These are phyloP conservation scores for Nannochloris sp. DNA, from an alignment of 139 green algal species.

Conservation along the genomic window DNA sequence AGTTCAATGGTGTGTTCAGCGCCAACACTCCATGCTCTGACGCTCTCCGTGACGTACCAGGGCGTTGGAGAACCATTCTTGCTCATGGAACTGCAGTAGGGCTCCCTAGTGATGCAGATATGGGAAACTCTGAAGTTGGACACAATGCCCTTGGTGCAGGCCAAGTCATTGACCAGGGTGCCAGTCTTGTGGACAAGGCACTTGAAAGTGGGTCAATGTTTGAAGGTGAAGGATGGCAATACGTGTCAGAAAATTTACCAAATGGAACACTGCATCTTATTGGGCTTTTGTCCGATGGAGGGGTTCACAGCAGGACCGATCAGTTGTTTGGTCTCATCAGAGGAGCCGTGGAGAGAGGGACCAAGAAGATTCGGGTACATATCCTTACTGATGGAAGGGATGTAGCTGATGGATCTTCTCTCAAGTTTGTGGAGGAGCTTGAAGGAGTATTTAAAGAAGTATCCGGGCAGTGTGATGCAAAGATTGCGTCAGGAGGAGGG, in stretches of 20 bases:
- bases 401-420: conserved; percentile 74
- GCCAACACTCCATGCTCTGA: conserved; percentile 69
- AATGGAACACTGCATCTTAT: conserved; percentile 92
- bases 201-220: conserved; percentile 74
- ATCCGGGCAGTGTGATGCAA: conserved; percentile 51
- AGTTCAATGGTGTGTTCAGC: conserved; percentile 70
- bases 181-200: conserved; percentile 82
- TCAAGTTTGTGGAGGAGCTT: conserved; percentile 65
- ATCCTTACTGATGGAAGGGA: conserved; percentile 89
- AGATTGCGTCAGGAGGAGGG: conserved; percentile 86
- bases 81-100: conserved; percentile 88
- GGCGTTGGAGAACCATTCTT: conserved; percentile 41
- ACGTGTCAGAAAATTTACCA: conserved; percentile 34
- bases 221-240: conserved; percentile 25
- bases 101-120: conserved; percentile 84
- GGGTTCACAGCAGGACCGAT: conserved; percentile 72
- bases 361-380: conserved; percentile 84
- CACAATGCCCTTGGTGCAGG: conserved; percentile 91
- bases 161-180: conserved; percentile 88
- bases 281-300: conserved; percentile 85
- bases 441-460: conserved; percentile 51
- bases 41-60: conserved; percentile 39
- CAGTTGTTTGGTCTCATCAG: conserved; percentile 59
- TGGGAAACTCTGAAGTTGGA: conserved; percentile 82
- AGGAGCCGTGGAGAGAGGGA: conserved; percentile 65